phyloP scores from a whole-genome alignment of 78 protist species.

The Dictyostelium firmibasis region DNA sequence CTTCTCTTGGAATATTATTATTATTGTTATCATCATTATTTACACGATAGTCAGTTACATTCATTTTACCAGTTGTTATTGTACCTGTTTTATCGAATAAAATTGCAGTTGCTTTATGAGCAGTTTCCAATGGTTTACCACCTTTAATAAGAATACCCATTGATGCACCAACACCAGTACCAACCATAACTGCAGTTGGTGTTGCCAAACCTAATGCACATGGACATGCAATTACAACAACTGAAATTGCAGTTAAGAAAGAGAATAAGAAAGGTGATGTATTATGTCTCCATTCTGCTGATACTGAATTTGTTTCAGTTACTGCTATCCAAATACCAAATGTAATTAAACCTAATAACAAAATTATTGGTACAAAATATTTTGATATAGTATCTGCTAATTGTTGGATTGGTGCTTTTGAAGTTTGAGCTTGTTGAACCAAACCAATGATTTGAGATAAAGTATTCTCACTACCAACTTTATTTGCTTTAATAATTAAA shows the following conservation, averaged over 20 bases:
- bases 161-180: constrained; percentile 91
- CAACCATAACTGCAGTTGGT: constrained; percentile 96
- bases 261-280: constrained; percentile 67
- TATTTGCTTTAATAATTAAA: constrained; percentile 66
- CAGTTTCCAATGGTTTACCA: constrained; percentile 92
- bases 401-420: constrained; percentile 84
- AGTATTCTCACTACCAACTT: constrained; percentile 86
- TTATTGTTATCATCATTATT: neutral
- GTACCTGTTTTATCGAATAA: constrained; percentile 96
- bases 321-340: constrained; percentile 86
- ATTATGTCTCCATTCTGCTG: constrained; percentile 44
- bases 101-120: constrained; percentile 72
- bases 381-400: constrained; percentile 89
- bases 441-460: constrained; percentile 88
- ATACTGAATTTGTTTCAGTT: neutral
- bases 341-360: constrained; percentile 81
- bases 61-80: constrained; percentile 87
- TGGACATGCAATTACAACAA: constrained; percentile 94
- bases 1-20: neutral
- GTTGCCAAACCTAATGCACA: constrained; percentile 95
- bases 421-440: constrained; percentile 94
- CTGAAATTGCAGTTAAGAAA: constrained; percentile 84
- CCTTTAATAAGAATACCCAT: constrained; percentile 90
- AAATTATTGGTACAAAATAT: constrained; percentile 91
- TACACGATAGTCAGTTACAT: constrained; percentile 40